These are phyloP conservation scores for Periconia sp. DNA, from an alignment of 2,329 filamentous ascomycete genomes.

Conservation along the genomic window DNA sequence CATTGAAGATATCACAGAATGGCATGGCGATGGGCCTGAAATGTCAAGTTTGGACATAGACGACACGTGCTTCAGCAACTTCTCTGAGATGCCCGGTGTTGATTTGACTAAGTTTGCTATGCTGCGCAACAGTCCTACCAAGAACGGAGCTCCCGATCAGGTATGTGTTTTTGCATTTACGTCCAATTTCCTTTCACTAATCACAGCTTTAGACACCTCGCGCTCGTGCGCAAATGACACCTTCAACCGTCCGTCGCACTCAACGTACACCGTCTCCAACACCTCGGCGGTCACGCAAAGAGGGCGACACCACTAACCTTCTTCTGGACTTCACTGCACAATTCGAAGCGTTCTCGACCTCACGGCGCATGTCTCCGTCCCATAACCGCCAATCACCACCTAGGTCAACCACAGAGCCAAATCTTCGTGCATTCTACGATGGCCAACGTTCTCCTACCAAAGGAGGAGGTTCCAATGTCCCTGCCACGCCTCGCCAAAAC, in stretches of 20 bases:
- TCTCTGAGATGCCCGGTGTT: conserved; percentile 76
- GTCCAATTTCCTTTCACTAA: conserved; percentile 8
- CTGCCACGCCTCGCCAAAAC: conserved; percentile 36
- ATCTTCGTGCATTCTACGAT: conserved; percentile 16
- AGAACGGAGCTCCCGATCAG: conserved; percentile 31
- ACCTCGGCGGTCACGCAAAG: conserved; percentile 53
- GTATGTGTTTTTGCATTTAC: conserved; percentile 10
- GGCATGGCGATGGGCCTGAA: conserved; percentile 34
- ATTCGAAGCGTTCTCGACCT: conserved; percentile 56
- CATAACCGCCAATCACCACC: conserved; percentile 54
- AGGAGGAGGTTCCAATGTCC: conserved; percentile 23
- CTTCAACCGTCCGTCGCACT: conserved; percentile 50
- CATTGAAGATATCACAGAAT: conserved; percentile 24
- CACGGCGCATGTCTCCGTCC: conserved; percentile 41
- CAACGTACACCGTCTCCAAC: conserved; percentile 54
- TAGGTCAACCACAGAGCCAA: conserved; percentile 33
- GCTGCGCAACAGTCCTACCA: conserved; percentile 61
- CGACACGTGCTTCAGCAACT: conserved; percentile 79
- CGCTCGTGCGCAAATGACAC: conserved; percentile 47
- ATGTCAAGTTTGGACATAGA: conserved; percentile 51
- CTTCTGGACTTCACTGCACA: conserved; percentile 88
- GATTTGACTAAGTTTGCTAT: conserved; percentile 83
- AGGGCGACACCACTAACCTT: conserved; percentile 70
- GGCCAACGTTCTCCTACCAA: conserved; percentile 20
- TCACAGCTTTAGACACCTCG: conserved; percentile 26